These are phyloP conservation scores for Nigrospora osmanthi DNA, from an alignment of 2,329 filamentous ascomycete genomes.

Conservation along the genomic window DNA sequence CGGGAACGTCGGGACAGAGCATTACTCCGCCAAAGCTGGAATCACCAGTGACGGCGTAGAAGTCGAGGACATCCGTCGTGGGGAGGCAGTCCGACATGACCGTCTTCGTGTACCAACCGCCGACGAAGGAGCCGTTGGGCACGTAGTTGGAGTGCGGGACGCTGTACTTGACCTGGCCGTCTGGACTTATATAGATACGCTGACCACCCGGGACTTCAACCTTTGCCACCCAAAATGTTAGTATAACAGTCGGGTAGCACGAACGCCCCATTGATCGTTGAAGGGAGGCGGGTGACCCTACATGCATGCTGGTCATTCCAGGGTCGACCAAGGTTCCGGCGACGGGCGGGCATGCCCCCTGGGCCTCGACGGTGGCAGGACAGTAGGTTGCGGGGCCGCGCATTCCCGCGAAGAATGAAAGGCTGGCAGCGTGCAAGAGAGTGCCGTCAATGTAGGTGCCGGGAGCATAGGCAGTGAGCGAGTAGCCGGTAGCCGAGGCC, in stretches of 20 bases:
- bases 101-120: constrained; percentile 34
- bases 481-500: constrained; percentile 13
- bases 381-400: constrained; percentile 16
- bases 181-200: constrained; percentile 45
- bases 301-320: constrained; percentile 14
- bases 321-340: constrained; percentile 15
- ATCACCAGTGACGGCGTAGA: constrained; percentile 20
- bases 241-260: neutral
- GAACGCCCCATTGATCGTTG: neutral
- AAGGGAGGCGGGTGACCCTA: constrained; percentile 6
- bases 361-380: constrained; percentile 5
- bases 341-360: constrained; percentile 11
- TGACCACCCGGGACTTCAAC: constrained; percentile 57
- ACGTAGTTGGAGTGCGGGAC: constrained; percentile 43
- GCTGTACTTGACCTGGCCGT: constrained; percentile 49
- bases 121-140: constrained; percentile 39
- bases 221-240: constrained; percentile 8
- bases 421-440: constrained; percentile 11
- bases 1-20: constrained; percentile 15
- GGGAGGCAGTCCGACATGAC: constrained; percentile 14
- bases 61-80: constrained; percentile 14
- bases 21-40: constrained; percentile 14
- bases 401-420: constrained; percentile 14
- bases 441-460: constrained; percentile 11
- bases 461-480: constrained; percentile 16